Base-by-base conservation (phyloP, 148 eudicot genomes). In the Silene conica region DNA sequence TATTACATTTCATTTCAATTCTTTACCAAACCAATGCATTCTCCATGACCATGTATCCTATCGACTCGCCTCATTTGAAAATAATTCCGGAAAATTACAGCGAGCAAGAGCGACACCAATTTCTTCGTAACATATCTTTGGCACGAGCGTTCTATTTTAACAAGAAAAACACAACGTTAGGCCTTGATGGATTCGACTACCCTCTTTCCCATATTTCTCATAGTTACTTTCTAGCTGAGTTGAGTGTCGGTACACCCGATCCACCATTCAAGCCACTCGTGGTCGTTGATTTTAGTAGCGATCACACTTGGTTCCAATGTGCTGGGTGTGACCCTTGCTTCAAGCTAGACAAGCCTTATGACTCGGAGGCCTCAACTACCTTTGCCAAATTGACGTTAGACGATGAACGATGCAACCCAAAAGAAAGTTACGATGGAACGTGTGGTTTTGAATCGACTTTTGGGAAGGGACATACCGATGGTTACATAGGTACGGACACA, bases 241-340 rank as follows among this genome's bases (percentile, higher is more conserved):
- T 75, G n/a, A 19, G 14, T 5, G 45, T 75, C 3, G 73, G 78
- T 14, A 43, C 18, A 6, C 65, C 28, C 0, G 31, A 11, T 4
- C 73, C 56, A 6, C 6, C 38, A 0, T 67, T 28, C 45, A 8
- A 65, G 5, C 58, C 73, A 4, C 57, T 15, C 10, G 54, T 75
- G 46, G 21, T 68, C 43, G 10, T 75, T 2, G 78, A 75, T 65
- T 57, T 41, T 3, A 31, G 43, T 26, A 43, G 67, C 6, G 58
- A 56, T 8, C 63, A 67, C 15, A 75, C 78, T 28, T 75, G 78
- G 78, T 19, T 75, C 58, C 73, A 75, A 58, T 75, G 78, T 34
- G 45, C 48, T 14, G 9, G 15, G 6, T 75, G 77, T n/a, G 61
- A 75, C 72, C 65, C 77, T 0, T 75, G 77, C 43, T 75, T 75